Evolutionary conservation across 2,329 filamentous ascomycete species (phyloP), one percentile per base, ranked within the genome.

Genomic region (Elsinoe batatas): DNA sequence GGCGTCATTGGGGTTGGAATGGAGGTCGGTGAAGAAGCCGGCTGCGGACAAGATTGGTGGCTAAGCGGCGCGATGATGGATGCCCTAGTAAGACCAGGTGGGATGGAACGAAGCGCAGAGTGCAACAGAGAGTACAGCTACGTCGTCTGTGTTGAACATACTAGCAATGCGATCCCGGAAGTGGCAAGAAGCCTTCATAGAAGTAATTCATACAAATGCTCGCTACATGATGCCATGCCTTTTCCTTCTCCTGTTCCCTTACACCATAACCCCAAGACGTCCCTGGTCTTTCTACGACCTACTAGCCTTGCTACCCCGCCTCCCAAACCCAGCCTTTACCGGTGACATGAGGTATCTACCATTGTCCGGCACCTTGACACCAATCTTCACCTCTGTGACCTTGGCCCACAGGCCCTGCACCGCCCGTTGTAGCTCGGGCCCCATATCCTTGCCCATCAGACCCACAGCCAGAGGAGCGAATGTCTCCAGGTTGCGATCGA

Each of bases 401-500:
- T 91, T 79, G 62, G 85, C 79, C 59, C 96, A 76, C 20, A 97
- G 78, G 0, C 82, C 79, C 59, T 95, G 83, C 40, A 98, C 76
- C 1, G 88, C 86, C 8, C 81, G 72, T 58, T 94, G 82, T 32
- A 97, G 76, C 61, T 98, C 93, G 1, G 78, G 68, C 10, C 83
- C 88, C 62, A 96, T 78, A 61, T 97, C 91, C 58, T 88, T 87
- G 59, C 79, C 81, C 56, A 98, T 75, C 13, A 98, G 74, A 54
- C 94, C 90, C 0, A 97, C 83, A 3, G 84, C 81, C 13, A 96
- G 75, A 2, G 91, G 89, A 65, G 95, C 95, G 69, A 98, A 97
- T 3, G 83, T 83, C 44, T 81, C 76, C 6, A 95, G 79, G 64
- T 97, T 84, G 57, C 84, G 82, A 54, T 81, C 80, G 64, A 98